These are phyloP conservation scores for Macrophomina pseudophaseolina DNA, from an alignment of 2,329 filamentous ascomycete species.

Conservation along the genomic window DNA sequence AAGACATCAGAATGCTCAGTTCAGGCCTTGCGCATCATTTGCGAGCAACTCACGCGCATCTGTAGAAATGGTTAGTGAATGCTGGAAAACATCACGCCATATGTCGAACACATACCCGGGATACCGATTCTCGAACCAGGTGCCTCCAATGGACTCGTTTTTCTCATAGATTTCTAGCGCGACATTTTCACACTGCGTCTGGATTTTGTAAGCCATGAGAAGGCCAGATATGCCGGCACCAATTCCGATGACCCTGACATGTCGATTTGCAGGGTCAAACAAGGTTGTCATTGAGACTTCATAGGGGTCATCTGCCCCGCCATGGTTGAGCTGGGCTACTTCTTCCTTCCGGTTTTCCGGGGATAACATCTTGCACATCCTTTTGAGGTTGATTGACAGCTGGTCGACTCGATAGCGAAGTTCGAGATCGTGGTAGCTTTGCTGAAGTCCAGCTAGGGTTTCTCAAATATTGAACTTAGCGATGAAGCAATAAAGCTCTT, in stretches of 20 bases:
- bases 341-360: too few relatives aligned
- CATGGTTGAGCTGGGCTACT: too few relatives aligned
- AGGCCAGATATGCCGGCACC: neutral
- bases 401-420: too few relatives aligned
- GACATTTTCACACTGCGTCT: neutral
- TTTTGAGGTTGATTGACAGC: too few relatives aligned
- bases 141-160: neutral
- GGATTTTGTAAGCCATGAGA: neutral
- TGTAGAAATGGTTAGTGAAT: neutral
- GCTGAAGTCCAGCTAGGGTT: too few relatives aligned
- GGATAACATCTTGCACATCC: too few relatives aligned
- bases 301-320: neutral
- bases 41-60: neutral
- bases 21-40: neutral
- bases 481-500: too few relatives aligned
- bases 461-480: too few relatives aligned
- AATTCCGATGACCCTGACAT: neutral
- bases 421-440: too few relatives aligned
- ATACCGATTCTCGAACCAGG: neutral
- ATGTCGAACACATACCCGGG: neutral
- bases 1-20: neutral
- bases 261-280: neutral
- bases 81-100: neutral
- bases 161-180: neutral
- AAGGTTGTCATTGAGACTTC: neutral